Conservation (phyloP, 192 early-diverging fungal genomes). For the Cetraspora pellucida region DNA sequence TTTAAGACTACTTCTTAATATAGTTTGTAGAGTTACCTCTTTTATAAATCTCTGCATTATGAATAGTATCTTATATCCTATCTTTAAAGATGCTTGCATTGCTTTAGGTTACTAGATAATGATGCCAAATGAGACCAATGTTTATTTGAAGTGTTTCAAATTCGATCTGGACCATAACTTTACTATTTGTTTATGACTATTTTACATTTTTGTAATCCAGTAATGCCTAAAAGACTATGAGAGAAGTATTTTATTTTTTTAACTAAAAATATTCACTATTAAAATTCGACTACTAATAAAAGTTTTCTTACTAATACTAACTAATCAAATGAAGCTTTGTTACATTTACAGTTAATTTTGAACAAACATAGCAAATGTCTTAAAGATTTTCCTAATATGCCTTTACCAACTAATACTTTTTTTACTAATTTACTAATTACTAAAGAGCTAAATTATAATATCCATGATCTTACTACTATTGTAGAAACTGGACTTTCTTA, state of each 20-base stretch:
- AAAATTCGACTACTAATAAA: too few relatives aligned
- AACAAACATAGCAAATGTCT: too few relatives aligned
- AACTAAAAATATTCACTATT: too few relatives aligned
- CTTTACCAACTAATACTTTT: neutral
- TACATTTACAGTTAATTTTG: too few relatives aligned
- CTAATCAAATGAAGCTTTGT: too few relatives aligned
- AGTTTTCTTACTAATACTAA: too few relatives aligned
- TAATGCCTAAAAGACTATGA: constrained; percentile 1
- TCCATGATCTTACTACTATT: neutral
- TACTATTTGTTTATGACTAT: constrained; percentile 30
- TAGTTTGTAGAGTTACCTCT: constrained; percentile 29
- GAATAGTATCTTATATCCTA: neutral
- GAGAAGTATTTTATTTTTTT: neutral
- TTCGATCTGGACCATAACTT: constrained; percentile 30
- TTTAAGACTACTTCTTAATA: constrained; percentile 32
- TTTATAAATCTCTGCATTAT: constrained; percentile 1
- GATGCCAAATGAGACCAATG: constrained; percentile 35
- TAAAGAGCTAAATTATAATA: constrained; percentile 19
- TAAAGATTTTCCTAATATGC: neutral
- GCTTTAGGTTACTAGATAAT: constrained; percentile 38
- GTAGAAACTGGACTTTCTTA: neutral
- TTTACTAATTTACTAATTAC: constrained; percentile 17
- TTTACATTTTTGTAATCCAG: constrained; percentile 6
- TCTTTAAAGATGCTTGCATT: constrained; percentile 37
- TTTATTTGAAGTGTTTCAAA: constrained; percentile 23